Conservation (phyloP, 345 rosid species). For the rapeseed (Brassica napus) region Da-Ae NC_063436.1:19356501-19357000, state of each 20-base stretch:
- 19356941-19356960: background rate
- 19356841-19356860: slow-evolving; percentile 44
- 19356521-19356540: background rate
- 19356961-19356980: slow-evolving; percentile 14
- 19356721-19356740: slow-evolving; percentile 23
- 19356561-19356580: slow-evolving; percentile 35
- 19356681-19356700: slow-evolving; percentile 25
- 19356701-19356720: slow-evolving; percentile 73
- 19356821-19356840: slow-evolving; percentile 61
- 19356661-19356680: background rate
- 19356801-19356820: slow-evolving; percentile 74
- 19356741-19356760: slow-evolving; percentile 6
- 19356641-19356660: background rate
- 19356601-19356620: slow-evolving; percentile 18
- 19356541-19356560: slow-evolving; percentile 1
- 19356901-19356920: slow-evolving; percentile 31
- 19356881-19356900: slow-evolving; percentile 41
- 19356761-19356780: slow-evolving; percentile 21
- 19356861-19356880: slow-evolving; percentile 22
- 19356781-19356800: slow-evolving; percentile 21
- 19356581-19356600: slow-evolving; percentile 27
- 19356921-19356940: slow-evolving; percentile 21
- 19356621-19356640: slow-evolving; percentile 7
- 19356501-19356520: background rate
- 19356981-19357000: slow-evolving; percentile 31